Conservation (phyloP, 306 rosid genomes). For the Cucurbita argyrosperma region DNA sequence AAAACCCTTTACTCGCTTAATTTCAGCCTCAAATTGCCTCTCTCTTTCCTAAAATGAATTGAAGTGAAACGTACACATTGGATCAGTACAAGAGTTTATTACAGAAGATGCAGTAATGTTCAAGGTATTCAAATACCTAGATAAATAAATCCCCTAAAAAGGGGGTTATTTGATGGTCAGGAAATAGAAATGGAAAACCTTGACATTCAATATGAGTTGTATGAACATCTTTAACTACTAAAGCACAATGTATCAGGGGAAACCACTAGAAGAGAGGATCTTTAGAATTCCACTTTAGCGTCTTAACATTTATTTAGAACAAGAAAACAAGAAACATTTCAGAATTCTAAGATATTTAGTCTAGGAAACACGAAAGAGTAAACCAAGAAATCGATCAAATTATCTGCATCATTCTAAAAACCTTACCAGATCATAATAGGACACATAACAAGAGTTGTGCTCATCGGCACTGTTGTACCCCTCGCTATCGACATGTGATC, state of each 20-base stretch:
- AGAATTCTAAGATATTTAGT: background rate
- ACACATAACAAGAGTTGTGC: constrained; percentile 56
- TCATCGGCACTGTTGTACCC: constrained; percentile 96
- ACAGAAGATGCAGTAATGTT: background rate
- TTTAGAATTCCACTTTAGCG: background rate
- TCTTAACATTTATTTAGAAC: background rate
- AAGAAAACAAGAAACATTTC: background rate
- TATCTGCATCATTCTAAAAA: background rate
- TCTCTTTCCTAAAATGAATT: constrained; percentile 60
- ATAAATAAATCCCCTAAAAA: background rate
- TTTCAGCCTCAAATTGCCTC: constrained; percentile 76
- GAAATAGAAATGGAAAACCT: background rate
- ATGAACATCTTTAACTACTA: background rate
- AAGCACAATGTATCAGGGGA: background rate
- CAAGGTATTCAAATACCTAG: background rate
- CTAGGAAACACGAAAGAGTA: background rate
- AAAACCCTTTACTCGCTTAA: constrained; percentile 62
- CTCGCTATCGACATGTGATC: constrained; percentile 80
- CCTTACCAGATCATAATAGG: constrained; percentile 78
- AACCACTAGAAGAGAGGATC: background rate
- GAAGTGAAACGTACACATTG: background rate
- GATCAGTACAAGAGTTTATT: background rate
- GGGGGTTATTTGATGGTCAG: background rate
- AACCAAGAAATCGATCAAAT: background rate
- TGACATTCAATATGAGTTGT: background rate